A percentile compares a stretch with the other conserved stretches of the same genome.
Evolutionary conservation across 129 eudicot genomes (phyloP).

Genomic region (Flaveria ramosissima): DNA sequence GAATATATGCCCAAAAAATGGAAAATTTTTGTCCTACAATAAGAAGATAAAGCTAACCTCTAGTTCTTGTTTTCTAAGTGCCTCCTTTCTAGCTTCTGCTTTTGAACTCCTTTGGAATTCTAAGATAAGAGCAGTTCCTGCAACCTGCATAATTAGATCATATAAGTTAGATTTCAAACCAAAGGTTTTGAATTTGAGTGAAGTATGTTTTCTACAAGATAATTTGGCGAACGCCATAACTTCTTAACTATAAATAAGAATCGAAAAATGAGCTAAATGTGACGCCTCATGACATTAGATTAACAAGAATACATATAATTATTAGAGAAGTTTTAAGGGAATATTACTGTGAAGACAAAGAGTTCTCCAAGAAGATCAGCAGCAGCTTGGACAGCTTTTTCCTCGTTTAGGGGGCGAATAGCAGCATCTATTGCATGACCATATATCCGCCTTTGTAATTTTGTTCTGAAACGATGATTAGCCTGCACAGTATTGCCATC

Average conservation of each 20-base stretch:
- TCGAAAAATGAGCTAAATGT: background rate
- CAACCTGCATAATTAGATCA: conserved; percentile 50
- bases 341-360: conserved; percentile 61
- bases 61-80: conserved; percentile 55
- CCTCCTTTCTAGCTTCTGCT: conserved; percentile 92
- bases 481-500: conserved; percentile 42
- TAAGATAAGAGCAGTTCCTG: conserved; percentile 64
- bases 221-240: background rate
- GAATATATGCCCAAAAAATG: background rate
- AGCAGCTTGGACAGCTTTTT: conserved; percentile 87
- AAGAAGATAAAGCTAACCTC: conserved; percentile 45
- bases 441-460: conserved; percentile 65
- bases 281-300: background rate
- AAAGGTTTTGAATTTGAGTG: background rate
- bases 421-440: conserved; percentile 76
- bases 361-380: conserved; percentile 88
- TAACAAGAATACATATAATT: background rate
- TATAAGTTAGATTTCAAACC: background rate
- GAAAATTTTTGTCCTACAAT: background rate
- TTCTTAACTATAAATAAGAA: background rate
- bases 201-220: background rate
- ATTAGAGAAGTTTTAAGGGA: background rate
- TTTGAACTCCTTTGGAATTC: conserved; percentile 86
- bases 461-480: conserved; percentile 80
- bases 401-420: conserved; percentile 81